phyloP scores from a whole-genome alignment of 2,329 filamentous ascomycete genomes.

The Aspergillus sp. region DNA sequence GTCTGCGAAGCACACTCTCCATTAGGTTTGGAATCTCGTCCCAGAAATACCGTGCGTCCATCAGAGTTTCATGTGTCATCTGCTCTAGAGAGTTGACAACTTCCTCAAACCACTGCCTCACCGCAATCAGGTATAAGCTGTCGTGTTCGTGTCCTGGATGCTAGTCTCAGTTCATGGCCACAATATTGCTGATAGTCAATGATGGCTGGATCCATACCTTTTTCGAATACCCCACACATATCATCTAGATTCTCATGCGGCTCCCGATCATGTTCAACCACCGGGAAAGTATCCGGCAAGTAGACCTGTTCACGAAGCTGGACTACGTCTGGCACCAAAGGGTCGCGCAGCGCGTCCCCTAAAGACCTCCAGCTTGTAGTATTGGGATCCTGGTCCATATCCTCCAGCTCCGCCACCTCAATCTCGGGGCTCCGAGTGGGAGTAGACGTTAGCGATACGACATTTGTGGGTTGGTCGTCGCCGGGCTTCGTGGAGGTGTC shows the following conservation, averaged over 20 bases:
- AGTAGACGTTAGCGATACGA: slow-evolving; percentile 45
- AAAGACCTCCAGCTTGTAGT: slow-evolving; percentile 45
- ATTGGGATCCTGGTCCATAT: slow-evolving; percentile 49
- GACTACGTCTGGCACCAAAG: slow-evolving; percentile 31
- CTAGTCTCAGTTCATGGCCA: neutral
- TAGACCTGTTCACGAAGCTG: slow-evolving; percentile 34
- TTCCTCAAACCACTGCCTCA: slow-evolving; percentile 46
- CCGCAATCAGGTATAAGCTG: slow-evolving; percentile 29
- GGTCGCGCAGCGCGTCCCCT: slow-evolving; percentile 34
- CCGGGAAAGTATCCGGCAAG: slow-evolving; percentile 40
- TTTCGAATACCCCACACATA: slow-evolving; percentile 35
- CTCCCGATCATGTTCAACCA: slow-evolving; percentile 26
- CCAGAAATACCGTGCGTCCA: slow-evolving; percentile 47
- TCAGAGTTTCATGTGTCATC: slow-evolving; percentile 34
- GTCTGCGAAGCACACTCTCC: slow-evolving; percentile 41
- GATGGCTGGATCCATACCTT: slow-evolving; percentile 28
- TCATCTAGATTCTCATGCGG: slow-evolving; percentile 35
- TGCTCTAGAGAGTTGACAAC: slow-evolving; percentile 35
- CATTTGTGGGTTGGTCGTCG: slow-evolving; percentile 23
- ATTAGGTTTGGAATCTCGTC: slow-evolving; percentile 42
- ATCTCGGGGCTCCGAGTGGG: slow-evolving; percentile 48
- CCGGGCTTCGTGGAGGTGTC: slow-evolving; percentile 18
- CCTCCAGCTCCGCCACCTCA: slow-evolving; percentile 51
- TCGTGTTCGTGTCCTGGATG: slow-evolving; percentile 33
- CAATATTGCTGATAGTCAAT: neutral